Base-by-base conservation (phyloP, 2,329 filamentous ascomycete species). In the Neonectria neomacrospora region DNA sequence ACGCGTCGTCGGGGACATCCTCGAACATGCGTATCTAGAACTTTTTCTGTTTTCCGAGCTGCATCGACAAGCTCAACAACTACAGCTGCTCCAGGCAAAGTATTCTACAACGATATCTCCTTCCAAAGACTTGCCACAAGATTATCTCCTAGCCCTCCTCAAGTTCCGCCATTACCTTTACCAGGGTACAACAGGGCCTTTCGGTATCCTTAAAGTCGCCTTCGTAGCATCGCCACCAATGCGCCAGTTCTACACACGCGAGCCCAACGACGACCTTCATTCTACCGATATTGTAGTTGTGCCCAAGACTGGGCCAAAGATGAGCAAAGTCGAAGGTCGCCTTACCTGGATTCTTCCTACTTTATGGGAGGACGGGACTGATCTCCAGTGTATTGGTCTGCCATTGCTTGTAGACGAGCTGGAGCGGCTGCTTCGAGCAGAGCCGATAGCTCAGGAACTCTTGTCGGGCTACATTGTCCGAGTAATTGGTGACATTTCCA, bases 331-430 rank as follows among this genome's bases (percentile, higher is more conserved):
- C 3, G 68, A 75, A 16, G 32, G 47, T 2, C 65, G 77, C 9
- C 61, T 83, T 0, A n/a, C 78, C 1, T 80, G 76, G 76, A 71
- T 82, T 0, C 71, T 83, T 3, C 45, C 53, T 2, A 77, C 69
- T 0, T 57, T 85, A 7, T 80, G 77, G 73, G 78, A 81, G 45
- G 75, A n/a, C n/a, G n/a, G n/a, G n/a, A n/a, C n/a, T n/a, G n/a
- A n/a, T n/a, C n/a, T n/a, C n/a, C n/a, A n/a, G n/a, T n/a, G n/a
- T n/a, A n/a, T n/a, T n/a, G n/a, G n/a, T n/a, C n/a, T n/a, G n/a
- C n/a, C n/a, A n/a, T n/a, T n/a, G n/a, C n/a, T n/a, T n/a, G n/a
- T 85, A 12, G 84, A 87, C 63, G 83, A 86, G 67, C 69, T 86
- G 2, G 82, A 83, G 23, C 79, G 80, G 8, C 73, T 84, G 3